Evolutionary conservation across 73 alveolate species (phyloP).

Genomic region (Paraurostyla sp.): DNA sequence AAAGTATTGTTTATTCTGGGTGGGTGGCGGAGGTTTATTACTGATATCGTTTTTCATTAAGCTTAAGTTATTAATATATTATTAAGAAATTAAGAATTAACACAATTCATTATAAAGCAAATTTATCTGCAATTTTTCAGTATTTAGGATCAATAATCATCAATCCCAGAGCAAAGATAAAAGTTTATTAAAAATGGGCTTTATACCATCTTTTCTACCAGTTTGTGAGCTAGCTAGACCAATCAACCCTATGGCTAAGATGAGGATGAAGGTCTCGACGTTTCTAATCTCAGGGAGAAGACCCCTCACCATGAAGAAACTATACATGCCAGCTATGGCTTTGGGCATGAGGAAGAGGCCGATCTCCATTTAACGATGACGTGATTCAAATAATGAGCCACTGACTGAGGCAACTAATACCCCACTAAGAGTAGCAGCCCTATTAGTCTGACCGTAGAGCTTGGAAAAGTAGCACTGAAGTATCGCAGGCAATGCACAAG

Average conservation of each 20-base stretch:
- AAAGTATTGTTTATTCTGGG: no score
- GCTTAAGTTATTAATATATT: no score
- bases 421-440: background rate
- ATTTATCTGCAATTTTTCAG: background rate
- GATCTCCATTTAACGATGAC: slow-evolving; percentile 4
- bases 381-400: background rate
- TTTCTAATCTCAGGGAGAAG: background rate
- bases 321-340: background rate
- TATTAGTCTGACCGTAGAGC: background rate
- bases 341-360: slow-evolving; percentile 29
- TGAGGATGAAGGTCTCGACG: background rate
- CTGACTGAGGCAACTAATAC: background rate
- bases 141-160: background rate
- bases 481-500: background rate
- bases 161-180: slow-evolving; percentile 10
- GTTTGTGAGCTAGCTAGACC: slow-evolving; percentile 48
- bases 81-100: no score
- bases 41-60: no score
- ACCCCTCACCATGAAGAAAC: background rate
- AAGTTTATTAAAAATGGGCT: slow-evolving; percentile 12
- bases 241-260: slow-evolving; percentile 26
- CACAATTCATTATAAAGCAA: no score
- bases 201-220: slow-evolving; percentile 30
- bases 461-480: background rate
- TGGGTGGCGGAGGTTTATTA: no score